Base-by-base conservation (phyloP, 371 early-diverging fungal species). In the Lichtheimia hyalospora region DNA sequence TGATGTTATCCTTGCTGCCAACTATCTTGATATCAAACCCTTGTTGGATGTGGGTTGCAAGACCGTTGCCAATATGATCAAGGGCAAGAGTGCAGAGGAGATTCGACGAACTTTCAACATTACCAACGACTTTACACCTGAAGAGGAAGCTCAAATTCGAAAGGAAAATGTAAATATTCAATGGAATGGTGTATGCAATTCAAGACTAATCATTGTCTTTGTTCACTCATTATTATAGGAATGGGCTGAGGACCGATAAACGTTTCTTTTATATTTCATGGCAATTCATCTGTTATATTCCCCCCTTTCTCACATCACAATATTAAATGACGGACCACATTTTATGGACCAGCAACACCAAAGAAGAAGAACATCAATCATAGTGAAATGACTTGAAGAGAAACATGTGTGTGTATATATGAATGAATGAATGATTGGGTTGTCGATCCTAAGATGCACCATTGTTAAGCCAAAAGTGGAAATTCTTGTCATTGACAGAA, bases 41-140 rank as follows among this genome's bases (percentile, higher is more conserved):
- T 79, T 98, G 62, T 77, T 98, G 40, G 96, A 96, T 75, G 86
- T 96, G 49, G 94, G 95, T 24, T 98, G 97, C 83, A 96, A 96
- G 83, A 96, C 93, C n/a, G 95, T 97, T 54, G 98, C 98, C 58
- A 96, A 96, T 72, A 94, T 96, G 95, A 96, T 98, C 81, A 94
- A 94, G 69, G 96, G 87, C 52, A 96, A 96, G 83, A 84, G 89
- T 23, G 90, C 95, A 14, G 95, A 96, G 71, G 96, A 98, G 68
- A 94, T 97, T 64, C 87, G 98, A 62, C 89, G 89, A 66, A 87
- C 86, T 58, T 98, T 98, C 82, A 96, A 95, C 75, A 96, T 98
- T 65, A 84, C 84, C 56, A 93, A 93, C 69, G 97, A 97, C 75
- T 97, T 97, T 67, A 96, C 96, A 1, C 91, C 92, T n/a, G 98